A percentile compares a stretch with the other conserved stretches of the same genome.
Conservation (phyloP, 75 land plant genomes). For the Pinus tabuliformis region DNA sequence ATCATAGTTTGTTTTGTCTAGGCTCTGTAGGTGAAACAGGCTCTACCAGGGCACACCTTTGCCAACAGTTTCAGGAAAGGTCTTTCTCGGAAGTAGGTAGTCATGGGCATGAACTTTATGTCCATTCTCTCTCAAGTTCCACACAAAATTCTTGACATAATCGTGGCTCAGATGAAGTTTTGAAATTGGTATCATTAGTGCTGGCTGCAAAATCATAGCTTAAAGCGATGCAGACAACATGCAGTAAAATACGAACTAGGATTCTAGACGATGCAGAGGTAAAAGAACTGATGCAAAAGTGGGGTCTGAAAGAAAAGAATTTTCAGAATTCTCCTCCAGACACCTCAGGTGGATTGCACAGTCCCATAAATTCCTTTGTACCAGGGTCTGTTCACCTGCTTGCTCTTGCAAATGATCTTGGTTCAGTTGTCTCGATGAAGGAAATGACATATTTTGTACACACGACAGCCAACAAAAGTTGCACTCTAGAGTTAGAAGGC, state of each 20-base stretch:
- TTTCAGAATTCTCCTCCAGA: slow-evolving; percentile 2
- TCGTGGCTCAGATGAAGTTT: slow-evolving; percentile 8
- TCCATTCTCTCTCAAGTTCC: too few relatives aligned
- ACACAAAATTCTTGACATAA: background rate
- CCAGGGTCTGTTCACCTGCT: too few relatives aligned
- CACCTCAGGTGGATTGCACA: background rate
- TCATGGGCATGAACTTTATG: background rate
- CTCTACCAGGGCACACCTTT: slow-evolving; percentile 18
- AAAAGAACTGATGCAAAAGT: slow-evolving; percentile 20
- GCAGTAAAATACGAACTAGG: slow-evolving; percentile 21
- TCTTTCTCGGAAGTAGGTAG: slow-evolving; percentile 1
- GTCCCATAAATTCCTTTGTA: background rate
- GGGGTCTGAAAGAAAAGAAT: slow-evolving; percentile 20
- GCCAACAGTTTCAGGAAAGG: slow-evolving; percentile 14
- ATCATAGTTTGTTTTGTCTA: background rate
- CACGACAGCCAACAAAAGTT: too few relatives aligned
- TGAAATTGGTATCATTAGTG: slow-evolving; percentile 11
- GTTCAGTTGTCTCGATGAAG: slow-evolving; percentile 1
- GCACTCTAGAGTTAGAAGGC: too few relatives aligned
- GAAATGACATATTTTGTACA: too few relatives aligned
- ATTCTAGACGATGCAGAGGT: slow-evolving; percentile 22
- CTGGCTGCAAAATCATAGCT: slow-evolving; percentile 23
- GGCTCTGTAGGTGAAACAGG: slow-evolving; percentile 1
- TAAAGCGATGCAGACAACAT: slow-evolving; percentile 2
- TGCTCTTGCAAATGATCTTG: too few relatives aligned